phyloP scores from a whole-genome alignment of 2,329 filamentous ascomycete species.

The Phyllosticta capitalensis region DNA sequence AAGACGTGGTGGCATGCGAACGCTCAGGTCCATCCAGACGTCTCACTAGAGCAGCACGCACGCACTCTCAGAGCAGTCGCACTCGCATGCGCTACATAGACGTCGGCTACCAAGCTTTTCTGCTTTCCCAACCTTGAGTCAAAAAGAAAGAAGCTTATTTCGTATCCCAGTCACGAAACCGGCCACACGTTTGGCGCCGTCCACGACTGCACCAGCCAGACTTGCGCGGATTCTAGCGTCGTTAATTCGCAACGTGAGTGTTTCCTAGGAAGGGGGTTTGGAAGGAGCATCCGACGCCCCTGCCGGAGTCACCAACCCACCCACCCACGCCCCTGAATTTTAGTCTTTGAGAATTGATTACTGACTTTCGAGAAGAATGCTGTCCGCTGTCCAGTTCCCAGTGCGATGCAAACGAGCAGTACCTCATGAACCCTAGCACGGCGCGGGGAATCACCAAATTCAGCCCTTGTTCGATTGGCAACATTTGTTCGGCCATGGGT shows the following conservation, averaged over 20 bases:
- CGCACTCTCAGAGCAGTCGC: no score
- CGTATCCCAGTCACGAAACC: conserved; percentile 55
- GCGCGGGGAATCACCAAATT: conserved; percentile 63
- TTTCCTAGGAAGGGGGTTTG: no score
- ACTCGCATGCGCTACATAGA: no score
- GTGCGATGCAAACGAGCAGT: conserved; percentile 70
- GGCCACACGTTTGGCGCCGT: conserved; percentile 94
- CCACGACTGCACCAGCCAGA: conserved; percentile 70
- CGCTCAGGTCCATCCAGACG: no score
- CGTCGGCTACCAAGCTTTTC: not conserved
- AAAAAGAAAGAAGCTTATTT: not conserved
- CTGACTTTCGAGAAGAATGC: no score
- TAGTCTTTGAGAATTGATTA: no score
- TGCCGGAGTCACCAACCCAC: no score
- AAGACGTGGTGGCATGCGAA: no score
- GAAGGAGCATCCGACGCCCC: no score
- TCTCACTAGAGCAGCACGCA: no score
- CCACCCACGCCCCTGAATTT: no score
- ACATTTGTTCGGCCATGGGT: conserved; percentile 80
- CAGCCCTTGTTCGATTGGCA: conserved; percentile 82
- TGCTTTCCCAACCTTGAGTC: not conserved
- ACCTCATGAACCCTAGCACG: conserved; percentile 95
- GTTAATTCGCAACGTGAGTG: conserved; percentile 51
- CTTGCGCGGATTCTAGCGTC: conserved; percentile 55
- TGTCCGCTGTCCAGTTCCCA: conserved; percentile 57